Base-by-base conservation (phyloP, 2,329 filamentous ascomycete genomes). In the Xenoacremonium recifei region DNA sequence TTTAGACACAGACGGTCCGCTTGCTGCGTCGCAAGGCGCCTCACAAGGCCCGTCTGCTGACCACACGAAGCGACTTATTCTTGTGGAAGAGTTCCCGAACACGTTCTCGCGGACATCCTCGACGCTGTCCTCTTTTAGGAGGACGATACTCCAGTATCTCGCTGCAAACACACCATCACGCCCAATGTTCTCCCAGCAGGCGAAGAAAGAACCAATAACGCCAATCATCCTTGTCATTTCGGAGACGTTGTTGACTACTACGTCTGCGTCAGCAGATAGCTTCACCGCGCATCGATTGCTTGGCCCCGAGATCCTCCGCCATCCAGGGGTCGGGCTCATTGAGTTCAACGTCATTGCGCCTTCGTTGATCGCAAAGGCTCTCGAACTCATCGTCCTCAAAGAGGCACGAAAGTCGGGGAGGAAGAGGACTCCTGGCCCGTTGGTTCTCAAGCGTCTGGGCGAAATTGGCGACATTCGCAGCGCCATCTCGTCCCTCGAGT, bases 261-360 rank as follows among this genome's bases (percentile, higher is more conserved):
- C 84, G 6, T 91, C 88, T 3, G 85, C 90, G 2, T 83, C 87
- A 9, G 83, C 89, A 11, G 91, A 97, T 59, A 96, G 88, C 64
- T 90, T 97, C 57, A 99, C 93, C 1, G 89, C 89, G 0, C 89
- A 97, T 68, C 82, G 91, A 18, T 70, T 99, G 15, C 79, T 99
- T 3, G 93, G 95, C 0, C 85, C 90, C 0, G 87, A 93, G 50
- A 87, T 99, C 32, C 75, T 89, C 12, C 82, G 85, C 31, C 90
- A 97, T 64, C 84, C 88, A 1, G 84, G 84, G 12, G 83, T 89
- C 3, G 82, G 80, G 7, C 73, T 87, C 5, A 89, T 99, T 50
- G 91, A 96, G 51, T 99, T 97, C 68, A 99, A 99, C 57, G 79
- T 87, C 11, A 85, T 99, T 47, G 93, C 93, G 0, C 84, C 89